Conservation (phyloP, 2,329 filamentous ascomycete genomes). For the Trichophyton schoenleinii region DNA sequence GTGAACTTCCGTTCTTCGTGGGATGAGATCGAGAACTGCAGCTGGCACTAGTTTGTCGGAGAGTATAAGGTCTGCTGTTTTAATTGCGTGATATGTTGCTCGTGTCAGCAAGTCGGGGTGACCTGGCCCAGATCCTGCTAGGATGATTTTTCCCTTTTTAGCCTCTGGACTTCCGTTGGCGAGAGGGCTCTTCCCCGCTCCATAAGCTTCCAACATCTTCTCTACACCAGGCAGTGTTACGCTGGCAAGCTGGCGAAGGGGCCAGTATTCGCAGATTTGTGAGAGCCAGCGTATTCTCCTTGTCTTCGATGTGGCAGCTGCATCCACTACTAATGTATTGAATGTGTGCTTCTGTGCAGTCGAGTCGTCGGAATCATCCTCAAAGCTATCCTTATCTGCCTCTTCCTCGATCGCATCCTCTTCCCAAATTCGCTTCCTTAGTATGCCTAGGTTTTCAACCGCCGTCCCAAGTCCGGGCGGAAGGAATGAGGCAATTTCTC, state of each 20-base stretch:
- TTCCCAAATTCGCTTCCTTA: slow-evolving; percentile 58
- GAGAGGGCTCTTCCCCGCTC: slow-evolving; percentile 14
- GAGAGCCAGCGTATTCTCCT: slow-evolving; percentile 83
- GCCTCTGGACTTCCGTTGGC: slow-evolving; percentile 9
- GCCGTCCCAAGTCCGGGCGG: slow-evolving; percentile 64
- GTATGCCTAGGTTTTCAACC: slow-evolving; percentile 62
- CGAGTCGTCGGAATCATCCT: slow-evolving; percentile 38
- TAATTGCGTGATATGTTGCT: slow-evolving; percentile 37
- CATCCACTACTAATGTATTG: slow-evolving; percentile 64
- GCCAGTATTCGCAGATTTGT: slow-evolving; percentile 99
- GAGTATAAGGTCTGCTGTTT: slow-evolving; percentile 36
- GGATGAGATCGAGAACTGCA: slow-evolving; percentile 76
- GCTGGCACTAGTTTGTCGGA: slow-evolving; percentile 52
- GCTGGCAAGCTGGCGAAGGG: slow-evolving; percentile 64
- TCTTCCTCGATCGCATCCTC: slow-evolving; percentile 50
- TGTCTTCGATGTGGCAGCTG: slow-evolving; percentile 60
- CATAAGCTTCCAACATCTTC: slow-evolving; percentile 60
- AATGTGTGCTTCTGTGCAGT: slow-evolving; percentile 60
- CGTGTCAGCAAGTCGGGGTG: slow-evolving; percentile 84
- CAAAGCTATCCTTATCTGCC: slow-evolving; percentile 28
- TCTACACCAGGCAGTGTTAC: slow-evolving; percentile 73
- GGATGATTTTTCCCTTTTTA: slow-evolving; percentile 57
- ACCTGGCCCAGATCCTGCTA: slow-evolving; percentile 85
- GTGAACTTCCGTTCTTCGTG: slow-evolving; percentile 73
- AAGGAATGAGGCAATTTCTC: slow-evolving; percentile 72